phyloP scores from a whole-genome alignment of 192 early-diverging fungal species.

The Backusella sp. region DNA sequence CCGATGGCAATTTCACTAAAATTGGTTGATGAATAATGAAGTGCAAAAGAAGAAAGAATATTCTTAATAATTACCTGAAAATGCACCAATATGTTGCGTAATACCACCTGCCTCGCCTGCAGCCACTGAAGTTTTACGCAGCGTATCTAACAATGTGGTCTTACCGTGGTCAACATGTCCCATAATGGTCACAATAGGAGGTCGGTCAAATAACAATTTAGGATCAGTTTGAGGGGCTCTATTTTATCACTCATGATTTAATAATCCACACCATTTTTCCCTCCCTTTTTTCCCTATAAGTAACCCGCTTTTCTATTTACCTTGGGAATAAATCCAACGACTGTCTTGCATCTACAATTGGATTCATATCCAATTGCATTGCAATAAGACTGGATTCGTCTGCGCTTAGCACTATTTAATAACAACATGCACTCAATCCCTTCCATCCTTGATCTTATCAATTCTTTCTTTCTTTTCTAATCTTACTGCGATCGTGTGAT shows the following conservation, averaged over 20 bases:
- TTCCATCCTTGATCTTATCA: background rate
- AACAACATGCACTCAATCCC: background rate
- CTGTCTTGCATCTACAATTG: slow-evolving; percentile 63
- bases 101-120: slow-evolving; percentile 95
- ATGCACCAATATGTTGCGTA: slow-evolving; percentile 98
- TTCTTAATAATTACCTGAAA: slow-evolving; percentile 55
- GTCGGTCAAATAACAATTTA: slow-evolving; percentile 68
- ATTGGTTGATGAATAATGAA: background rate
- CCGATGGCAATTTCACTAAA: slow-evolving; percentile 59
- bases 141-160: slow-evolving; percentile 89
- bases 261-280: background rate
- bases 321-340: slow-evolving; percentile 56
- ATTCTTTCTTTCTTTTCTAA: background rate
- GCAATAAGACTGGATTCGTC: slow-evolving; percentile 87
- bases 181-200: slow-evolving; percentile 97
- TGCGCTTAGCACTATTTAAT: slow-evolving; percentile 62
- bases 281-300: background rate
- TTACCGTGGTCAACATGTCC: slow-evolving; percentile 98
- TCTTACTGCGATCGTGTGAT: slow-evolving; percentile 66
- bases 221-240: slow-evolving; percentile 71
- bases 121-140: slow-evolving; percentile 89
- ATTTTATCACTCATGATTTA: background rate
- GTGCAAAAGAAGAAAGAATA: background rate
- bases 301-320: slow-evolving; percentile 31
- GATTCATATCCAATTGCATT: slow-evolving; percentile 85